Percentiles rank a stretch among this genome's conserved stretches.
These are phyloP conservation scores for Fusarium brevicatenulatum DNA, from an alignment of 2,329 filamentous ascomycete genomes.

Conservation along the genomic window DNA sequence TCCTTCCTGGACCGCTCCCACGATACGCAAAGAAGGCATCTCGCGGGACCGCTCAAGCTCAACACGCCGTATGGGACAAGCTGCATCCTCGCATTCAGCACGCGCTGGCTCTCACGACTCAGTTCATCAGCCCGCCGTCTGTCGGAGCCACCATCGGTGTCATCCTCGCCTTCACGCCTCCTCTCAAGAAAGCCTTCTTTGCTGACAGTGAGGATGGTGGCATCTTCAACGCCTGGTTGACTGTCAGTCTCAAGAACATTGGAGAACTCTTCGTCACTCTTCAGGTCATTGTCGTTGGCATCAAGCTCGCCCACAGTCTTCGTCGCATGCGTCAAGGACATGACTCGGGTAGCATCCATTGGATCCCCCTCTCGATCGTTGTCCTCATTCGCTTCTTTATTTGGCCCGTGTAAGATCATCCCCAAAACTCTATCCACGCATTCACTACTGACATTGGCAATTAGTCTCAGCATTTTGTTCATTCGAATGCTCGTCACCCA, in stretches of 20 bases:
- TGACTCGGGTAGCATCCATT: constrained; percentile 16
- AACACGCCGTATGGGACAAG: constrained; percentile 22
- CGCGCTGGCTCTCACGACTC: not conserved
- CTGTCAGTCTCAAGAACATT: constrained; percentile 31
- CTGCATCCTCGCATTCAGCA: constrained; percentile 12
- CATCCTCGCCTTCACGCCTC: constrained; percentile 15
- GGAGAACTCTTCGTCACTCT: constrained; percentile 28
- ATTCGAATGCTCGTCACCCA: constrained; percentile 19
- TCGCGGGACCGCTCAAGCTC: constrained; percentile 10
- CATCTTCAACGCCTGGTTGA: constrained; percentile 28
- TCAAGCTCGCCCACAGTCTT: constrained; percentile 32
- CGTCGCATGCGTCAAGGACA: constrained; percentile 21
- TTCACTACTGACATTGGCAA: not conserved
- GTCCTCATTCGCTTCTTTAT: constrained; percentile 19
- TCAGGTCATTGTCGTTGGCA: constrained; percentile 30
- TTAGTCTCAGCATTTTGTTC: constrained; percentile 21
- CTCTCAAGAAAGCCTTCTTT: constrained; percentile 28
- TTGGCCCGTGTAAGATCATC: constrained; percentile 21
- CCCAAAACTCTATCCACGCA: accelerated
- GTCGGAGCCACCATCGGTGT: constrained; percentile 15
- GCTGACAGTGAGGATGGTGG: constrained; percentile 18
- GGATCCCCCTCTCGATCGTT: constrained; percentile 8
- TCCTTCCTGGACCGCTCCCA: constrained; percentile 19
- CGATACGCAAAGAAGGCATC: constrained; percentile 16
- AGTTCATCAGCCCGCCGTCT: constrained; percentile 25